These are phyloP conservation scores for Psidium friedrichsthalianum DNA, from an alignment of 345 rosid genomes.

Conservation along the genomic window DNA sequence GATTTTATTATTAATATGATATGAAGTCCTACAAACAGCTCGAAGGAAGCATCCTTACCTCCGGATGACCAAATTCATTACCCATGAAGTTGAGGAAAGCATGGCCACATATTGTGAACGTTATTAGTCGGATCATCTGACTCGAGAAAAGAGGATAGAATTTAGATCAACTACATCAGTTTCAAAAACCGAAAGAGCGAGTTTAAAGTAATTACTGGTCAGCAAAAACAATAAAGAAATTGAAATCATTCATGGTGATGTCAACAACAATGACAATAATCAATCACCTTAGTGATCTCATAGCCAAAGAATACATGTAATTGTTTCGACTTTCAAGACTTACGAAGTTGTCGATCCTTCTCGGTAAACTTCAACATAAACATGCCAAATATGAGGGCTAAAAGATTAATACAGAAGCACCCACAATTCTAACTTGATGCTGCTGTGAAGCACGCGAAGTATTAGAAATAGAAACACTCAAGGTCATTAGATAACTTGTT, in stretches of 20 bases:
- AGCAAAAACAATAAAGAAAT: neutral
- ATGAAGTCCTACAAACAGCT: neutral
- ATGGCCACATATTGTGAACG: constrained; percentile 68
- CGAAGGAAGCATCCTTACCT: constrained; percentile 25
- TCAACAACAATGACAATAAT: neutral
- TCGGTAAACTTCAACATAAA: neutral
- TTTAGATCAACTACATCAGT: neutral
- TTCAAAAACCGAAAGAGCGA: neutral
- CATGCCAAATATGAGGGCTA: neutral
- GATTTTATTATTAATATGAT: constrained; percentile 13
- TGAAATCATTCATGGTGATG: neutral
- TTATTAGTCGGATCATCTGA: constrained; percentile 86
- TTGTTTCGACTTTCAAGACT: neutral
- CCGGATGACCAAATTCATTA: constrained; percentile 95
- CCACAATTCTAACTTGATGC: neutral
- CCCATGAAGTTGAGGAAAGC: constrained; percentile 98
- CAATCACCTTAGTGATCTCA: neutral
- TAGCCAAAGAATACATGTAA: neutral
- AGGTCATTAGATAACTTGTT: neutral
- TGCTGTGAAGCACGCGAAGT: neutral
- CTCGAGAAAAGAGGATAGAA: constrained; percentile 13
- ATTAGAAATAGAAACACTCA: neutral
- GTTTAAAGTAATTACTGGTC: neutral
- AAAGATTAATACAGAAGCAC: neutral
- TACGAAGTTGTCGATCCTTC: neutral